phyloP scores from a whole-genome alignment of 495 filamentous ascomycete species.

The Aspergillus mulundensis region DNA sequence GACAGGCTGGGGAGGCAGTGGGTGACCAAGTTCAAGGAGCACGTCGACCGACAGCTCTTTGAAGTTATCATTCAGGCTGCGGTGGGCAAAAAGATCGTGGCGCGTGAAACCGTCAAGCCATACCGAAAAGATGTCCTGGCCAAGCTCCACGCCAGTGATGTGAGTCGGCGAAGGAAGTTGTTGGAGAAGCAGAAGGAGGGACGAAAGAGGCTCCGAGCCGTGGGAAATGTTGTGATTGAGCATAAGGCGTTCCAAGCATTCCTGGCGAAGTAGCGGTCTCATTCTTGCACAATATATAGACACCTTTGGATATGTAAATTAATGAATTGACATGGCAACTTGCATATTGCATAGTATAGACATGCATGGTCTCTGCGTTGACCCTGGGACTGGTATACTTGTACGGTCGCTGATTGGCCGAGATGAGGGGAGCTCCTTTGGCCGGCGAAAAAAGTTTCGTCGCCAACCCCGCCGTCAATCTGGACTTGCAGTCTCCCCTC shows the following conservation, averaged over 20 bases:
- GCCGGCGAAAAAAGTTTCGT: conserved; percentile 26
- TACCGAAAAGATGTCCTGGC: conserved; percentile 92
- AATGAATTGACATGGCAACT: neutral
- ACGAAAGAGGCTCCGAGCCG: conserved; percentile 71
- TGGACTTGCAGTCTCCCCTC: conserved; percentile 22
- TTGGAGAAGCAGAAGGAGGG: conserved; percentile 97
- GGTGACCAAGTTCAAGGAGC: conserved; percentile 96
- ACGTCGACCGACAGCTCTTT: conserved; percentile 93
- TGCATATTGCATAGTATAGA: conserved; percentile 1
- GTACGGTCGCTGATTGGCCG: conserved; percentile 17
- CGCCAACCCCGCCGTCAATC: conserved; percentile 26
- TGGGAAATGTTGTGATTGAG: conserved; percentile 83
- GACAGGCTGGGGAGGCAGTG: conserved; percentile 73
- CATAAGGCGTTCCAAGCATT: conserved; percentile 92
- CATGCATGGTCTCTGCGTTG: neutral
- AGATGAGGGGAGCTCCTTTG: conserved; percentile 14
- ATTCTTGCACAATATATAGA: neutral
- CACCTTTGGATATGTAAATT: neutral
- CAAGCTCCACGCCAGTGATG: conserved; percentile 90
- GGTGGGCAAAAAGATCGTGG: conserved; percentile 77
- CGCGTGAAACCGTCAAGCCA: conserved; percentile 92
- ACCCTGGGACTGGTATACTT: neutral
- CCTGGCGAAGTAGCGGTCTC: conserved; percentile 51
- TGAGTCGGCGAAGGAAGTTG: conserved; percentile 76
- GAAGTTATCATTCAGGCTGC: conserved; percentile 94